phyloP scores from a whole-genome alignment of 2,329 filamentous ascomycete species.

The Colletotrichum sp. region DNA sequence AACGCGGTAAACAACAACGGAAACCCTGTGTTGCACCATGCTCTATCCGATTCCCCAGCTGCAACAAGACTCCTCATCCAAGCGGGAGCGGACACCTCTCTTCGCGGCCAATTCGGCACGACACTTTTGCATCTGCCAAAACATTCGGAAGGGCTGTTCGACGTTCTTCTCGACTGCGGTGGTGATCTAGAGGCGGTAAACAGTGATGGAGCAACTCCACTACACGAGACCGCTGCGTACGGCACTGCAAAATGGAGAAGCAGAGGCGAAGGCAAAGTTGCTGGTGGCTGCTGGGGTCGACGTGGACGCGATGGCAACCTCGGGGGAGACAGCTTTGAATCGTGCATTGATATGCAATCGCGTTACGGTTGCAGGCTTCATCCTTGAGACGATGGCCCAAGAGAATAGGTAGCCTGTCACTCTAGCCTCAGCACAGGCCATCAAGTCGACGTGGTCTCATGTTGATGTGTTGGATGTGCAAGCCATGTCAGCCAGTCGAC shows the following conservation, averaged over 20 bases:
- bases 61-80: not conserved
- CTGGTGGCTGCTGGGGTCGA: not conserved
- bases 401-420: not conserved
- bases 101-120: not conserved
- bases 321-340: not conserved
- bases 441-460: not conserved
- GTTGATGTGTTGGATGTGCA: too few relatives aligned
- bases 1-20: not conserved
- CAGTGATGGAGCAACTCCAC: not conserved
- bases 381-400: not conserved
- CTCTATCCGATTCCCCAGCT: not conserved
- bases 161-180: not conserved
- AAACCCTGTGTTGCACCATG: not conserved
- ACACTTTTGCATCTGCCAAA: not conserved
- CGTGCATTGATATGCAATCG: not conserved
- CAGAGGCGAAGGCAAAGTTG: not conserved
- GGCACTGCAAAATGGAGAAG: not conserved
- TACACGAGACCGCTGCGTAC: not conserved
- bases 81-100: not conserved
- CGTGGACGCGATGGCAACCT: not conserved
- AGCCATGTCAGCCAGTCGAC: too few relatives aligned
- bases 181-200: not conserved
- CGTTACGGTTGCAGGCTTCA: not conserved
- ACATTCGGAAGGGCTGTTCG: not conserved
- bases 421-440: not conserved